Evolutionary conservation across 2,329 filamentous ascomycete species (phyloP), one percentile per base, ranked within the genome.

Genomic region (Macrophomina tecta): DNA sequence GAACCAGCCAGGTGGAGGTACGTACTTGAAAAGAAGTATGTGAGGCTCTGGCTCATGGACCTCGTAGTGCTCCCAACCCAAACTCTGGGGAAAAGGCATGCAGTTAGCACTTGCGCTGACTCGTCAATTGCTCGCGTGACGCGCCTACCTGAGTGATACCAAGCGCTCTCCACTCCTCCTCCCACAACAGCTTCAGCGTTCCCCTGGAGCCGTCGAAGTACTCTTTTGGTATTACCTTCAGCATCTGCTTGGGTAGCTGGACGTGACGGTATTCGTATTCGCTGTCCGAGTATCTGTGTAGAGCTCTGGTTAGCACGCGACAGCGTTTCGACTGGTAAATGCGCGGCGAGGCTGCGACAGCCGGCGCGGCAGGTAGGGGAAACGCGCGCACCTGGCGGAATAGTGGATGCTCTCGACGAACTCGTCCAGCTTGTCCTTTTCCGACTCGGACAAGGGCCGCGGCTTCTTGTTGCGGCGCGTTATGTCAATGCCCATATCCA

Each of bases 41-140:
- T 99, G 95, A 71, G 95, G 95, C 82, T 99, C 95, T 51, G 95
- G 95, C 80, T 98, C 95, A 80, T 99, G 95, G 65, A 99, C 95
- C 81, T 99, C 95, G 78, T 99, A 99, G 80, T 99, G 95, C 79
- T 98, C 94, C 95, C 95, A 99, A 67, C 95, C 95, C 75, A 99
- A 84, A 84, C 94, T 98, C 94, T 98, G 77, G 49, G 8, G 34
- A 34, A 38, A 34, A 28, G 32, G 11, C 40, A n/a, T 30, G 28
- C 48, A 14, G 16, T 60, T 32, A 62, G 64, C 66, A 9, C 36
- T 23, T 58, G 52, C 34, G 42, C 58, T 62, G 65, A 40, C 36
- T 51, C 61, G 28, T 51, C 42, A 18, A 48, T 38, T 36, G 40
- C 12, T 46, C n/a, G 18, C 36, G 52, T 7, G n/a, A 23, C n/a